phyloP scores from a whole-genome alignment of 2,329 filamentous ascomycete genomes.

The Xylariales sp. region DNA sequence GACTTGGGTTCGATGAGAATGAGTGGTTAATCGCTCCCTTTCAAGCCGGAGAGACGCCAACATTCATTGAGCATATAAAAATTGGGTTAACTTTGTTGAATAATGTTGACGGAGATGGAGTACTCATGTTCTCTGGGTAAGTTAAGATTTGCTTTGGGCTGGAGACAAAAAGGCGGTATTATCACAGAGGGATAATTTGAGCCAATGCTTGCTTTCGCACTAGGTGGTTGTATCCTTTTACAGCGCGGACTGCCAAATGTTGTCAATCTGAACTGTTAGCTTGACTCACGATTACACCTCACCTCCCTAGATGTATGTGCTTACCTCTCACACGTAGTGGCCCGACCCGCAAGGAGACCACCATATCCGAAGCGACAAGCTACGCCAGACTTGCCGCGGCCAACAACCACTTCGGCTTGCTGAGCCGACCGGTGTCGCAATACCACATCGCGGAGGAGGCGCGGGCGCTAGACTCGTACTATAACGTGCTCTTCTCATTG shows the following conservation, averaged over 20 bases:
- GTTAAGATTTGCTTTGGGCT: too few species aligned
- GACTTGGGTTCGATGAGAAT: slow-evolving; percentile 45
- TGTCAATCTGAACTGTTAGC: too few species aligned
- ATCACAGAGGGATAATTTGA: too few species aligned
- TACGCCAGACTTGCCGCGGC: slow-evolving; percentile 52
- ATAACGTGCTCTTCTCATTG: slow-evolving; percentile 77
- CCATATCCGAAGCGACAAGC: slow-evolving; percentile 56
- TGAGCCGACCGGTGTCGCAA: slow-evolving; percentile 14
- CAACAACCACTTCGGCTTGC: slow-evolving; percentile 41
- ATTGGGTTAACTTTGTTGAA: slow-evolving; percentile 54
- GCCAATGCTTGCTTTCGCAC: too few species aligned
- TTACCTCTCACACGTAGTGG: slow-evolving; percentile 37
- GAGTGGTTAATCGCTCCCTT: slow-evolving; percentile 76
- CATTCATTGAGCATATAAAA: slow-evolving; percentile 72
- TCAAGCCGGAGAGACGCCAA: slow-evolving; percentile 72
- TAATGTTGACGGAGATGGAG: slow-evolving; percentile 35
- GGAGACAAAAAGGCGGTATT: too few species aligned
- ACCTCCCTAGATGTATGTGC: background rate
- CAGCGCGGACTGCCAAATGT: too few species aligned
- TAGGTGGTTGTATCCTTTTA: too few species aligned
- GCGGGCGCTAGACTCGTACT: slow-evolving; percentile 76
- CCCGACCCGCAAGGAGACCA: slow-evolving; percentile 55
- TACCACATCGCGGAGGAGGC: slow-evolving; percentile 57
- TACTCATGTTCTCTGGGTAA: slow-evolving; percentile 72
- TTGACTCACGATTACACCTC: too few species aligned